Evolutionary conservation across 441 rosid genomes (phyloP).

Genomic region (Gossypium gossypioides): DNA sequence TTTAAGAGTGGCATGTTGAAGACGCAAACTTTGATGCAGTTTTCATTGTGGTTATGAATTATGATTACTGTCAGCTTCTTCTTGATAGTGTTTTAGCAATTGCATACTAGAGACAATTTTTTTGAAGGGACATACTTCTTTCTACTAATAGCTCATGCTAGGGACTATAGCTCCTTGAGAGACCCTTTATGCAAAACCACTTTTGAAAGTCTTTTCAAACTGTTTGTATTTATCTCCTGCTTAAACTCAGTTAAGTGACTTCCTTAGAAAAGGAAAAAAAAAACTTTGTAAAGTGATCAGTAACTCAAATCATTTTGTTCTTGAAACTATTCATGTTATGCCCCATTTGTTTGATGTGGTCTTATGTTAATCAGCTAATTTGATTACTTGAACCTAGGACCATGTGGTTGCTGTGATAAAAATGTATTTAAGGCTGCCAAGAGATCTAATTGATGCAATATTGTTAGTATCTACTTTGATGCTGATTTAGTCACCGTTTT

Average conservation of each 20-base stretch:
- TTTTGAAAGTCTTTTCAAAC: background rate
- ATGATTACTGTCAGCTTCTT: background rate
- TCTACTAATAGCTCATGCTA: background rate
- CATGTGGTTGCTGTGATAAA: background rate
- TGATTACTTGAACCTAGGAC: background rate
- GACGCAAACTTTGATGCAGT: background rate
- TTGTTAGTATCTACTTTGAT: constrained; percentile 3
- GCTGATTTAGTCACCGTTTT: background rate
- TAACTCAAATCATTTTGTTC: background rate
- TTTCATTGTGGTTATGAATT: background rate
- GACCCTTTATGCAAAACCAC: background rate
- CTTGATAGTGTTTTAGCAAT: background rate
- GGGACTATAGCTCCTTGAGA: background rate
- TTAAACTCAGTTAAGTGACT: background rate
- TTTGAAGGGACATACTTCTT: background rate
- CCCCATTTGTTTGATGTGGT: background rate
- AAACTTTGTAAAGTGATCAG: background rate
- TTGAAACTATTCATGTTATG: background rate
- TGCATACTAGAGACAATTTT: background rate
- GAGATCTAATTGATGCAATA: background rate
- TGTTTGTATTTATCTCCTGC: background rate
- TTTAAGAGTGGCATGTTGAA: background rate
- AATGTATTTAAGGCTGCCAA: background rate
- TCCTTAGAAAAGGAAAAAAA: background rate
- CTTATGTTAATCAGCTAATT: background rate